A percentile compares a stretch with the other conserved stretches of the same genome.
phyloP scores from a whole-genome alignment of 805 yeast genomes.

The Metschnikowia reukaufii region DNA sequence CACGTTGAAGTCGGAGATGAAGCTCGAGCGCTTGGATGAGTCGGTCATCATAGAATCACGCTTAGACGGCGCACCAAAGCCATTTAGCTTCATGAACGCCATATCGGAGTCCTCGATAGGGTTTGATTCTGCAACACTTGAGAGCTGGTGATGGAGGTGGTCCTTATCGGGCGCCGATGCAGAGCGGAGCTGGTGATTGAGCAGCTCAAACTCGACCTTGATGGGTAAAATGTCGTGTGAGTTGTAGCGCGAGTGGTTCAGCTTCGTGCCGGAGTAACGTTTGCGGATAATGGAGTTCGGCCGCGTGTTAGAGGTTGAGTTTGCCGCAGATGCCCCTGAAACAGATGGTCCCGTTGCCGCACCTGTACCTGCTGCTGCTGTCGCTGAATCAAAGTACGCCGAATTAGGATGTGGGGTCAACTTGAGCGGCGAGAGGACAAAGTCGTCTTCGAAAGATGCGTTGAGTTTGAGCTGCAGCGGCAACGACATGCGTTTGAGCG shows the following conservation, averaged over 20 bases:
- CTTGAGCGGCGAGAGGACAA: conserved; percentile 44
- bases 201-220: conserved; percentile 42
- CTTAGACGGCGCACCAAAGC: conserved; percentile 18
- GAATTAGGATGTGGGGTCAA: conserved; percentile 27
- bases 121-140: conserved; percentile 19
- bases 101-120: conserved; percentile 20
- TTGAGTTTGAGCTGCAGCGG: conserved; percentile 31
- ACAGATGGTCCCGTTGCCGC: too few species aligned
- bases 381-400: conserved; percentile 22
- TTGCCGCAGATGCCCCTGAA: too few species aligned
- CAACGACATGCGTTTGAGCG: conserved; percentile 34
- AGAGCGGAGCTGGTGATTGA: conserved; percentile 21
- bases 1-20: conserved; percentile 23
- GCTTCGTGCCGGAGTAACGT: conserved; percentile 31
- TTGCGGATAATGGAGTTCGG: conserved; percentile 14
- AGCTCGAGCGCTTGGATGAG: conserved; percentile 36
- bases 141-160: conserved; percentile 4
- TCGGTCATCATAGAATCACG: conserved; percentile 22
- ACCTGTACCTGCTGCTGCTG: too few species aligned
- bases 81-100: conserved; percentile 34
- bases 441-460: conserved; percentile 29
- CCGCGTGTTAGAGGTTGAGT: conserved; percentile 13
- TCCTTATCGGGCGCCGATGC: conserved; percentile 32
- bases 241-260: conserved; percentile 40
- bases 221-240: conserved; percentile 45